Conservation (phyloP, 345 rosid species). For the Anacardium occidentale region DNA sequence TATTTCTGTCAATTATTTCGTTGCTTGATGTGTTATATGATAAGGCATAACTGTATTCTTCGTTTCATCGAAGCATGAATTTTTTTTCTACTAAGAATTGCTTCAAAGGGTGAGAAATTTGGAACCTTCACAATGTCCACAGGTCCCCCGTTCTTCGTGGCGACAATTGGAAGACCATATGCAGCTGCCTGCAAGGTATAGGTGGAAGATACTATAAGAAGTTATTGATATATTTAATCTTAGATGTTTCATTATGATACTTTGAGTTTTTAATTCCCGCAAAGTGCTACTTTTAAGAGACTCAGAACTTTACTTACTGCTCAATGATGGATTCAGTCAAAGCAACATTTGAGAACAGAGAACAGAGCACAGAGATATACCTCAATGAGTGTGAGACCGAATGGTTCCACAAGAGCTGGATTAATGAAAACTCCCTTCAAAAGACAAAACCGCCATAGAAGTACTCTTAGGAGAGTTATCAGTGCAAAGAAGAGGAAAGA, state of each 20-base stretch:
- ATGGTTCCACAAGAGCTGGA: constrained; percentile 76
- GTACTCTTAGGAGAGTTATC: constrained; percentile 26
- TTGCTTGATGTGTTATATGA: not conserved
- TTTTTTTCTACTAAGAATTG: not conserved
- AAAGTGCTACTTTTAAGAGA: not conserved
- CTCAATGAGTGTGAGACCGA: constrained; percentile 70
- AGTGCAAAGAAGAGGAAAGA: constrained; percentile 9
- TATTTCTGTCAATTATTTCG: not conserved
- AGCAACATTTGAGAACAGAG: constrained; percentile 1
- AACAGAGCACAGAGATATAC: constrained; percentile 26
- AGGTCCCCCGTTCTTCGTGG: constrained; percentile 73
- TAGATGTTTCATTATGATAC: not conserved
- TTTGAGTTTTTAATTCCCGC: not conserved
- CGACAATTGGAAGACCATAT: constrained; percentile 66
- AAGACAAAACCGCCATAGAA: constrained; percentile 29
- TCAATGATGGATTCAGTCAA: not conserved
- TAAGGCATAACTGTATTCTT: not conserved
- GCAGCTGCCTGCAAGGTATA: constrained; percentile 57
- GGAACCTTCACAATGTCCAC: constrained; percentile 58
- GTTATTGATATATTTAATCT: not conserved
- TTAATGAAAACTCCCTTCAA: constrained; percentile 72
- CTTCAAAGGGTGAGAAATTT: not conserved
- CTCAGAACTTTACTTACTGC: not conserved
- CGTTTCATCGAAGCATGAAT: not conserved
- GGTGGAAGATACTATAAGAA: constrained; percentile 1